A percentile compares a stretch with the other conserved stretches of the same genome.
Evolutionary conservation across 495 filamentous ascomycete genomes (phyloP).

Genomic region (Neurospora sp.): DNA sequence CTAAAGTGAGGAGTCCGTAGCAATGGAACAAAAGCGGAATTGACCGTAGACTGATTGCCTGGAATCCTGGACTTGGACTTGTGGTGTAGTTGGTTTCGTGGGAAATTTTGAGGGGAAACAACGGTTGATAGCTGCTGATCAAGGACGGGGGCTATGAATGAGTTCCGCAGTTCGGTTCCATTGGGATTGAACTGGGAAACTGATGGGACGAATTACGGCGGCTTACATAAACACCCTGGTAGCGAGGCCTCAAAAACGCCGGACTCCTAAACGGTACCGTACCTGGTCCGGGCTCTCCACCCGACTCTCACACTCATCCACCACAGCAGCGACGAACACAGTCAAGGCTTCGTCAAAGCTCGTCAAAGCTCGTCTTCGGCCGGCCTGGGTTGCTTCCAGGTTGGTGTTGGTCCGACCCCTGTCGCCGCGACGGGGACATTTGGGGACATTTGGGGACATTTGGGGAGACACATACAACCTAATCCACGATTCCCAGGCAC

Average conservation of each 20-base stretch:
- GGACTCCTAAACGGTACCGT: background rate
- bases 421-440: background rate
- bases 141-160: background rate
- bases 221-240: slow-evolving; percentile 9
- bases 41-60: background rate
- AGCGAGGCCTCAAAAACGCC: background rate
- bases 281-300: background rate
- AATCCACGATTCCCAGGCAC: background rate
- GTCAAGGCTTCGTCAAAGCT: background rate
- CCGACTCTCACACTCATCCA: background rate
- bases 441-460: background rate
- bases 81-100: background rate
- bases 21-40: background rate
- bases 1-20: background rate
- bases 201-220: slow-evolving; percentile 3
- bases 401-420: background rate
- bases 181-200: background rate
- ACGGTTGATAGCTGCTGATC: slow-evolving; percentile 15
- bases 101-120: slow-evolving; percentile 24
- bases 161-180: background rate
- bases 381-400: background rate
- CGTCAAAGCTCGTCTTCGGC: background rate
- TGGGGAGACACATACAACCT: background rate
- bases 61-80: background rate
- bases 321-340: background rate